Conservation (phyloP, 2,329 filamentous ascomycete species). For the Pezicula carpinea region DNA sequence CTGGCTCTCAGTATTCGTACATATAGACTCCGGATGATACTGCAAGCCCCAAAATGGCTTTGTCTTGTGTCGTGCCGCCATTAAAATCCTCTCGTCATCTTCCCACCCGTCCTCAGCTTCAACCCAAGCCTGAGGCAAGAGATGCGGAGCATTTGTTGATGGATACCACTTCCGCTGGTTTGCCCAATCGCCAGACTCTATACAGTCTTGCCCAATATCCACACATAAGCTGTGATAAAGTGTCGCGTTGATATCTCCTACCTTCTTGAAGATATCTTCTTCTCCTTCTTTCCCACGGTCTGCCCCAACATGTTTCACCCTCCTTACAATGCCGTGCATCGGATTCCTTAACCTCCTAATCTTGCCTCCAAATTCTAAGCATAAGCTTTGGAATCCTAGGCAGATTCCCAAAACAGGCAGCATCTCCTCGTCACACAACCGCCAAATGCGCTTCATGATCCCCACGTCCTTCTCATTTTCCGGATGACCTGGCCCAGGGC, state of each 20-base stretch:
- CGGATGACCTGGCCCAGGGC: conserved; percentile 85
- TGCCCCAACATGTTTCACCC: conserved; percentile 43
- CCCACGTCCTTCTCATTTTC: conserved; percentile 71
- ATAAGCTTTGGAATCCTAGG: conserved; percentile 65
- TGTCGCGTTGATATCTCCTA: conserved; percentile 29
- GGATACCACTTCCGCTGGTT: conserved; percentile 17
- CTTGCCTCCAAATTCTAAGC: conserved; percentile 50
- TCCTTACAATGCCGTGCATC: conserved; percentile 58
- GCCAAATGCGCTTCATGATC: conserved; percentile 74
- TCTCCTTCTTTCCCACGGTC: not conserved
- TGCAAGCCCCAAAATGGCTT: conserved; percentile 67
- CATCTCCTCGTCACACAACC: conserved; percentile 48
- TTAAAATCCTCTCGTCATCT: conserved; percentile 41
- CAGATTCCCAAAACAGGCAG: conserved; percentile 78
- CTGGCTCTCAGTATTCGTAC: conserved; percentile 52
- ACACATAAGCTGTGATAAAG: conserved; percentile 37
- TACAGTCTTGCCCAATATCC: conserved; percentile 25
- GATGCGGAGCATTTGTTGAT: conserved; percentile 14
- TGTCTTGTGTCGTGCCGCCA: conserved; percentile 52
- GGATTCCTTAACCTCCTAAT: conserved; percentile 50
- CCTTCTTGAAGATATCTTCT: conserved; percentile 21
- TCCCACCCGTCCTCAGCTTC: conserved; percentile 20
- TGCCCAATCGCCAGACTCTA: conserved; percentile 16
- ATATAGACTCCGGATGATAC: conserved; percentile 68
- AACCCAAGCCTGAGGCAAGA: conserved; percentile 30